These are phyloP conservation scores for Umbelopsis isabellina DNA, from an alignment of 192 early-diverging fungal species.

Conservation along the genomic window DNA sequence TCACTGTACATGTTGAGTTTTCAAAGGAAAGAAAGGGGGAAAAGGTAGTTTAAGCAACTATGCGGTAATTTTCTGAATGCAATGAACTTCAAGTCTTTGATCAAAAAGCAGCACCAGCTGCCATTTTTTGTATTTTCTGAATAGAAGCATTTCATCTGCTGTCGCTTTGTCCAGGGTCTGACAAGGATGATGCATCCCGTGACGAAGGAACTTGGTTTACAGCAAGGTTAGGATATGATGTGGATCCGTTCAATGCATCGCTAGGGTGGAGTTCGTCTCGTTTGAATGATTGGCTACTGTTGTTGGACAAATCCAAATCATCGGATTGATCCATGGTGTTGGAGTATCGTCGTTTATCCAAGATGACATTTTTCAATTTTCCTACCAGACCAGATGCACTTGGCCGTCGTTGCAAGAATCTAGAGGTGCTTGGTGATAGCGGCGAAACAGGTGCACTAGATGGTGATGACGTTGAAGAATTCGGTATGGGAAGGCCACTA, in stretches of 20 bases:
- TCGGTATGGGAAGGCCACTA: neutral
- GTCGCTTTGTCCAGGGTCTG: no score
- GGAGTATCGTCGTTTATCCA: conserved; percentile 14
- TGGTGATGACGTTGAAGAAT: neutral
- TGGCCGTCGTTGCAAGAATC: conserved; percentile 4
- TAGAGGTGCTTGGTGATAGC: neutral
- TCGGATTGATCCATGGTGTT: neutral
- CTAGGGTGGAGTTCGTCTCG: neutral
- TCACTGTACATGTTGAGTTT: no score
- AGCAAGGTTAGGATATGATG: conserved; percentile 5
- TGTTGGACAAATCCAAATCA: neutral
- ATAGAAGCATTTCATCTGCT: no score
- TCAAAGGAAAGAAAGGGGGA: no score
- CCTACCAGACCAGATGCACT: conserved; percentile 1
- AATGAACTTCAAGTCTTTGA: no score
- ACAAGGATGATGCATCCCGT: no score
- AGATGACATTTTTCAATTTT: conserved; percentile 9
- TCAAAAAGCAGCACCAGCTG: no score
- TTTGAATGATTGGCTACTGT: neutral
- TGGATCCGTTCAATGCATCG: neutral
- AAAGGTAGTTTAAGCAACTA: no score
- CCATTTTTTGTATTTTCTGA: no score
- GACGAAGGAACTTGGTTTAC: no score
- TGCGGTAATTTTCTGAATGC: no score
- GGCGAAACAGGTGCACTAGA: neutral